A percentile compares a stretch with the other conserved stretches of the same genome.
Evolutionary conservation across 768 basidiomycete genomes (phyloP).

Genomic region (Lentinula boryana): DNA sequence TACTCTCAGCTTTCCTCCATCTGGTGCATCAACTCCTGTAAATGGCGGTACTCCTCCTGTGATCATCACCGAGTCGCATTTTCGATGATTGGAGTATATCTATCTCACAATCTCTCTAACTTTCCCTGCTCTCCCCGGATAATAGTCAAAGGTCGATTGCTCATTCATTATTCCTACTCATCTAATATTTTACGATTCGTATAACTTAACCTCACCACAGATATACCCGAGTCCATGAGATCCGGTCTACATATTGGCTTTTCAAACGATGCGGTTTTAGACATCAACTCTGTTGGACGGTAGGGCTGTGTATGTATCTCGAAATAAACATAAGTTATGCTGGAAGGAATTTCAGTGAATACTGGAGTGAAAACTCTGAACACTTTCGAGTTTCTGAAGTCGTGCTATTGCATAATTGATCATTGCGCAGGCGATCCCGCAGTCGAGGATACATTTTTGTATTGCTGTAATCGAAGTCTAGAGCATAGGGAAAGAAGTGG

Average conservation of each 20-base stretch:
- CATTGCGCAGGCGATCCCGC: neutral
- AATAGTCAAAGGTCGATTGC: neutral
- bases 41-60: constrained; percentile 15
- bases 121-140: neutral
- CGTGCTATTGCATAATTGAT: neutral
- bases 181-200: neutral
- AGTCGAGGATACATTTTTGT: constrained; percentile 13
- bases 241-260: neutral
- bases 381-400: neutral
- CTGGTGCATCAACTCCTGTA: constrained; percentile 40
- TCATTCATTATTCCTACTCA: neutral
- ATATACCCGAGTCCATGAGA: neutral
- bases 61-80: constrained; percentile 44
- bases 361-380: no score
- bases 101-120: neutral
- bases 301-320: neutral
- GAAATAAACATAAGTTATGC: neutral
- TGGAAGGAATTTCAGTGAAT: neutral
- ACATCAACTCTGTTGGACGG: neutral
- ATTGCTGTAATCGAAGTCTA: constrained; percentile 55
- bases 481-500: neutral
- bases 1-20: constrained; percentile 49
- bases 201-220: neutral
- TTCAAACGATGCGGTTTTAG: neutral
- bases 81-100: constrained; percentile 13